Percentiles rank a stretch among this genome's conserved stretches.
These are phyloP conservation scores for Cystobasidium slooffiae DNA, from an alignment of 1,284 basidiomycete genomes.

Conservation along the genomic window DNA sequence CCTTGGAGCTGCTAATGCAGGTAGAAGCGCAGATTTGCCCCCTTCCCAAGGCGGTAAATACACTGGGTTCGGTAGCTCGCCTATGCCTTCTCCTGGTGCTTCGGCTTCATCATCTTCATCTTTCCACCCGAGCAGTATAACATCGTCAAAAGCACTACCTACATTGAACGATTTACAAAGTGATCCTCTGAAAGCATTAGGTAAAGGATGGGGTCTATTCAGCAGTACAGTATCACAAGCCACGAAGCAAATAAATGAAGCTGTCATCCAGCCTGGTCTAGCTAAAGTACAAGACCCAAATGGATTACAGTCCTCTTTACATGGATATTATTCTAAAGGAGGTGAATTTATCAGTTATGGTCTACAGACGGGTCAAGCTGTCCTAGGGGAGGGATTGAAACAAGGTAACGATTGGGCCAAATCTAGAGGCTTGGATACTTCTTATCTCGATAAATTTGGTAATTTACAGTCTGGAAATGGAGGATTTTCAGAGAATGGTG, in stretches of 20 bases:
- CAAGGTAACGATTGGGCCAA: constrained; percentile 1
- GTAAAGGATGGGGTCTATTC: constrained; percentile 83
- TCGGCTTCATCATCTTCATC: constrained; percentile 56
- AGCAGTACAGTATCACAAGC: constrained; percentile 74
- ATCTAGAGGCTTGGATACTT: constrained; percentile 16
- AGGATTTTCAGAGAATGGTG: constrained; percentile 46
- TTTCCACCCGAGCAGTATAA: constrained; percentile 63
- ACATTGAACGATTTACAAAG: constrained; percentile 73
- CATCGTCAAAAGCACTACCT: constrained; percentile 73
- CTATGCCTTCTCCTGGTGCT: constrained; percentile 62
- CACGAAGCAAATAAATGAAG: constrained; percentile 72
- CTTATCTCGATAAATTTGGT: constrained; percentile 13
- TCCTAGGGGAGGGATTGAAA: constrained; percentile 71
- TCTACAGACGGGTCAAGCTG: constrained; percentile 60
- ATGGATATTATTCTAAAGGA: constrained; percentile 67
- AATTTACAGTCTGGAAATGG: constrained; percentile 69
- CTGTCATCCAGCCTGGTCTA: constrained; percentile 75
- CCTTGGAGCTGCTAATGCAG: constrained; percentile 73
- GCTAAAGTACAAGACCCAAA: constrained; percentile 74
- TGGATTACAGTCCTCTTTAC: constrained; percentile 69
- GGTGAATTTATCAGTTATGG: constrained; percentile 61
- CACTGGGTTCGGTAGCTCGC: constrained; percentile 78
- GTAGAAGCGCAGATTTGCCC: constrained; percentile 70
- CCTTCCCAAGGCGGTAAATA: constrained; percentile 85
- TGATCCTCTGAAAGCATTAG: constrained; percentile 73